Base-by-base conservation (phyloP, 2,329 filamentous ascomycete genomes). In the Chaetoscypha palmicola region DNA sequence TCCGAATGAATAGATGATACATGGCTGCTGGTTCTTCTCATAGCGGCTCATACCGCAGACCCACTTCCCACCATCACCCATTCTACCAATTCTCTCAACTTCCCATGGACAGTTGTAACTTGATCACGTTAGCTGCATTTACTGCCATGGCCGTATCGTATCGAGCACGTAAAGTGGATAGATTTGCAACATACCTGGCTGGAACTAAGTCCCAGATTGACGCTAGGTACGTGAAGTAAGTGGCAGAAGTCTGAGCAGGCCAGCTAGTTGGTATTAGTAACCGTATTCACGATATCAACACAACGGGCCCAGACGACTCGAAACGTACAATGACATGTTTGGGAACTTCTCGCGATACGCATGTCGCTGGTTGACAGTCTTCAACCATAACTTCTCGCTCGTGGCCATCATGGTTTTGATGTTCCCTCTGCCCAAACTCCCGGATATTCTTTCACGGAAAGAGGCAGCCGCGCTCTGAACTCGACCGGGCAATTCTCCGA, bases 1-100 rank as follows among this genome's bases (percentile, higher is more conserved):
- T 9, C 65, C 66, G 45, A 67, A 66, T 7, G 62, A 64, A 48
- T 67, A 67, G 31, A 66, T 50, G 40, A 64, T 45, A 40, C 59
- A 61, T 9, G 60, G 54, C 19, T 39, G 46, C 10, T 50, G 50
- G 24, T 51, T 49, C 38, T 58, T 53, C 52, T 62, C 59, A 43
- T 63, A 64, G 31, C 52, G 47, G 17, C 58, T 60, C 59, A 66
- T 63, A 34, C 65, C 65, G 52, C 64, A 67, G 10, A 66, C 58
- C 60, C 62, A 65, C 46, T 67, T 68, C 26, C 65, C 66, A 16
- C 66, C 64, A 43, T 66, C 64, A 28, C 65, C 65, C 39, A 64
- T 57, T 8, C 56, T 48, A 5, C 65, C 64, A 22, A 67, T 56
- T 3, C 66, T 56, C 46, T 66, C 62, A 20, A 67, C 55, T 30